Conservation (phyloP, 805 yeast species). For the Citeromyces matritensis region DNA sequence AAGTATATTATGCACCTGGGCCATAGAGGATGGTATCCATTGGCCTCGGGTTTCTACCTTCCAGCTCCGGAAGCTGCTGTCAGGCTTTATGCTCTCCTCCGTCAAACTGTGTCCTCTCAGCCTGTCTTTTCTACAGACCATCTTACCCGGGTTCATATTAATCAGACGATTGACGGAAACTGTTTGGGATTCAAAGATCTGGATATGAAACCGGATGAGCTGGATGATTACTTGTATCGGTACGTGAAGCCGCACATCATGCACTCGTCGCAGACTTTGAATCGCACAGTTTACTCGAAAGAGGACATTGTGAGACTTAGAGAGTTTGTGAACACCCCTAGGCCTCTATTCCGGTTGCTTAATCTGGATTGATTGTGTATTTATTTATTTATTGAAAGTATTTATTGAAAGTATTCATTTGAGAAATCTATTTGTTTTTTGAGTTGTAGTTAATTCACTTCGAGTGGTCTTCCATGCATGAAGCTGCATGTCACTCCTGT, state of each 20-base stretch:
- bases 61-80: constrained; percentile 28
- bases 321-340: constrained; percentile 19
- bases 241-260: constrained; percentile 21
- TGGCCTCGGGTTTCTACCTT: constrained; percentile 18
- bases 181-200: constrained; percentile 58
- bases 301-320: constrained; percentile 19
- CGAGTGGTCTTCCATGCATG: too few relatives aligned
- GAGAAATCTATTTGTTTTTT: too few relatives aligned
- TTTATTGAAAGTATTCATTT: too few relatives aligned
- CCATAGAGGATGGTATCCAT: constrained; percentile 18
- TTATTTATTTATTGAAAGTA: not conserved
- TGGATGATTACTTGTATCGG: constrained; percentile 31
- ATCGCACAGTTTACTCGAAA: constrained; percentile 20
- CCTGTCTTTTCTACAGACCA: constrained; percentile 46
- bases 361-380: constrained; percentile 7
- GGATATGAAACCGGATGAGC: constrained; percentile 44
- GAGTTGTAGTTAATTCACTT: too few relatives aligned
- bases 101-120: constrained; percentile 25
- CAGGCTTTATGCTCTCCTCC: constrained; percentile 25
- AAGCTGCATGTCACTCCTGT: too few relatives aligned
- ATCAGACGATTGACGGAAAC: constrained; percentile 44
- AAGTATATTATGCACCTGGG: constrained; percentile 26
- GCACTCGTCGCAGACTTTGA: constrained; percentile 17
- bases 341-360: constrained; percentile 14
- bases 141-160: constrained; percentile 54